Base-by-base conservation (phyloP, 2,329 filamentous ascomycete species). In the Alternaria ethzedia region DNA sequence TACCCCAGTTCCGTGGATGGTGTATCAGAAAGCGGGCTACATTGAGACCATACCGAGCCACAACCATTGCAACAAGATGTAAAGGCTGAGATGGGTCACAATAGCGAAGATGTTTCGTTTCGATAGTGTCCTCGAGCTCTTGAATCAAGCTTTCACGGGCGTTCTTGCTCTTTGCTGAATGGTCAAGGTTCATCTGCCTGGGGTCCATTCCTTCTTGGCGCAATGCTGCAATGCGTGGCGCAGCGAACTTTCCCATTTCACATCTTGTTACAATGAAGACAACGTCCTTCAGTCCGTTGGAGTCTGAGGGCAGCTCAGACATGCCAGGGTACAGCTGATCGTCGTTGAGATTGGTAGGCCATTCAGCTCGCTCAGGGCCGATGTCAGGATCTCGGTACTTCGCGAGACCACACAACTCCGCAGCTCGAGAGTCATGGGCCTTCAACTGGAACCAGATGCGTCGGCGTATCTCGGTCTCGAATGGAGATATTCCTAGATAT, bases 1-100 rank as follows among this genome's bases (percentile, higher is more conserved):
- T 87, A 85, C 12, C 87, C 86, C 78, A 81, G 68, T 75, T 70
- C 25, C 76, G 76, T 0, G 90, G 90, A 68, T 93, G 88, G 72
- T 94, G 90, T 4, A 91, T 85, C 64, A 93, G 85, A 17, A 94
- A 85, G 79, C 88, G 91, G 81, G 93, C 87, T 78, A 92, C 93
- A 36, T 88, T 88, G 78, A 92, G 86, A 65, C 93, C 88, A 26
- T 94, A 83, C 10, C 90, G 86, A 3, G 87, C 84, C 21, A 91
- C 83, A 26, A 89, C 89, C 6, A 86, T 87, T 9, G 85, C 85
- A 44, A 90, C 17, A 15, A 64, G 43, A 36, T 86, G 88, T 88
- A 91, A 65, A 87, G 87, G 2, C 91, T 80, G 30, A 85, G 86
- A 5, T 86, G 63, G 43, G 57, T 68, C 25, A 56, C 79, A 30